phyloP scores from a whole-genome alignment of 1,284 basidiomycete genomes.

The Cystobasidium pallidum region DNA sequence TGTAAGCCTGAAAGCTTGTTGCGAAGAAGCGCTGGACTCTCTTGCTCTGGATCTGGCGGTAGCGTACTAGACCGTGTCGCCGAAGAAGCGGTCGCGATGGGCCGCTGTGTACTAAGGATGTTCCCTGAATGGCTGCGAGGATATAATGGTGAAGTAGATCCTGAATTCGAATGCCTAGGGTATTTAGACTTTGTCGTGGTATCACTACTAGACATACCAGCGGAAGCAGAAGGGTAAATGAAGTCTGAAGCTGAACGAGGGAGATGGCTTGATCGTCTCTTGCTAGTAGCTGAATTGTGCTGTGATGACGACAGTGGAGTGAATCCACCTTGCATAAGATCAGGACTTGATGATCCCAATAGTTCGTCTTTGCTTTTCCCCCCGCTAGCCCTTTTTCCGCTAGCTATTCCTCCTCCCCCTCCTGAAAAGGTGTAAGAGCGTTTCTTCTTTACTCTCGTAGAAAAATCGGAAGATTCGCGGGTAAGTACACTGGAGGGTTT shows the following conservation, averaged over 20 bases:
- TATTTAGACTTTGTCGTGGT: background rate
- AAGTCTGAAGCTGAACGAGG: constrained; percentile 28
- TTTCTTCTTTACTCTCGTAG: constrained; percentile 13
- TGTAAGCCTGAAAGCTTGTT: constrained; percentile 12
- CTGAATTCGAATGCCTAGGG: constrained; percentile 6
- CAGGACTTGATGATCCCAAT: constrained; percentile 13
- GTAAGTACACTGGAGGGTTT: background rate
- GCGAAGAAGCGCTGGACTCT: background rate
- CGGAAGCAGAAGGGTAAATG: background rate
- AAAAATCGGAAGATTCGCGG: too few relatives aligned
- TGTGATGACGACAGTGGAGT: background rate
- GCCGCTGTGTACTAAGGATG: background rate
- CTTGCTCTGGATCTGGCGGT: background rate
- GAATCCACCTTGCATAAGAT: background rate
- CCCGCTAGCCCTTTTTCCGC: too few relatives aligned
- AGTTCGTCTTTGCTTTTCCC: background rate
- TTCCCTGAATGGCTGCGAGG: constrained; percentile 11
- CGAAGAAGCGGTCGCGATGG: background rate
- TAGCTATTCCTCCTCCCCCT: background rate
- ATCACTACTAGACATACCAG: background rate
- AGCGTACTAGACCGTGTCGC: background rate
- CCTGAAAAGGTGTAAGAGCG: background rate
- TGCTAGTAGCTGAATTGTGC: background rate
- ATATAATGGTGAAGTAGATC: constrained; percentile 14
- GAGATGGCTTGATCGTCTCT: background rate